A percentile compares a stretch with the other conserved stretches of the same genome.
Conservation (phyloP, 768 basidiomycete species). For the Tricholoma furcatifolium region DNA sequence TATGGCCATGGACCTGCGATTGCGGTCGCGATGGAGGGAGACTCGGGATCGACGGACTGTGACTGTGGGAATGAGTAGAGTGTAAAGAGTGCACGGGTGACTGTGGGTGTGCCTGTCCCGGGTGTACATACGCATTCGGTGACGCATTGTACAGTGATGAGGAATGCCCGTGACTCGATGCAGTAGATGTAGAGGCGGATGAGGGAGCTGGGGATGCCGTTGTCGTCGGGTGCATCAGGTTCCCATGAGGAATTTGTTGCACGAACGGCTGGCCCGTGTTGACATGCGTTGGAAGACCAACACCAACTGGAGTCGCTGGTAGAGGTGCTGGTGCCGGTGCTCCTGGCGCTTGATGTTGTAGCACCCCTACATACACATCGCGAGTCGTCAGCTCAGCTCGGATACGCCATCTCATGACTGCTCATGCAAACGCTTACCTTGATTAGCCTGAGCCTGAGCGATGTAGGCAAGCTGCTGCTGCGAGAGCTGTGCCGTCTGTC, state of each 20-base stretch:
- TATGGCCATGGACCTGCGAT: background rate
- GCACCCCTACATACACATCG: background rate
- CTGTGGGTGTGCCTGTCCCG: background rate
- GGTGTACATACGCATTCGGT: background rate
- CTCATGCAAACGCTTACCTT: background rate
- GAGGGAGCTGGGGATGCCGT: too few relatives aligned
- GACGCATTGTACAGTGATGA: background rate
- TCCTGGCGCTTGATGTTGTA: background rate
- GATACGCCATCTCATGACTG: background rate
- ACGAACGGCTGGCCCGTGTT: too few relatives aligned
- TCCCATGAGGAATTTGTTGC: too few relatives aligned
- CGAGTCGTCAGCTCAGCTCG: background rate
- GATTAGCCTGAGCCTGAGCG: background rate
- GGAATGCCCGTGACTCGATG: background rate
- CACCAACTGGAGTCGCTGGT: too few relatives aligned
- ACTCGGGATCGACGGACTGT: slow-evolving; percentile 1
- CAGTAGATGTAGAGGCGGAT: background rate
- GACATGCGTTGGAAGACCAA: too few relatives aligned
- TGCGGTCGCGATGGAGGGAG: background rate
- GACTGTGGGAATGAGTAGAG: too few relatives aligned
- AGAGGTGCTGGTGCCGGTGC: too few relatives aligned
- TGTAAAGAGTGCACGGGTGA: background rate
- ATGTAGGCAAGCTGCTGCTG: slow-evolving; percentile 4
- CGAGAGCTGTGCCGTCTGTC: background rate
- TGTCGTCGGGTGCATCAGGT: too few relatives aligned